These are phyloP conservation scores for Aureobasidium mangrovei DNA, from an alignment of 2,329 filamentous ascomycete species.

Conservation along the genomic window DNA sequence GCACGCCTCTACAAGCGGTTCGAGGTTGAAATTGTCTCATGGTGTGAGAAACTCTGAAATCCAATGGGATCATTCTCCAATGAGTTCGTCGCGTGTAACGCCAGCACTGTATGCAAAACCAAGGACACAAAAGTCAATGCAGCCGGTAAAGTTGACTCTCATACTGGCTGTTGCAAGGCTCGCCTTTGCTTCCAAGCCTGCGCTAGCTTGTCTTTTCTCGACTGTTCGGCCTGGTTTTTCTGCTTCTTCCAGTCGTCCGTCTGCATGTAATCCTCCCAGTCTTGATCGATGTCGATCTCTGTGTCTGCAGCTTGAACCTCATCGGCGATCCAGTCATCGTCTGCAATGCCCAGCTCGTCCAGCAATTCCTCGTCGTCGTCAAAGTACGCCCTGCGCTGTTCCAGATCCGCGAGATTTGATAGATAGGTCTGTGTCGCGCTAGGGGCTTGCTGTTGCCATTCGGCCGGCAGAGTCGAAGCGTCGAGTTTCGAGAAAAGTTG, in stretches of 20 bases:
- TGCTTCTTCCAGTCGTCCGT: slow-evolving; percentile 5
- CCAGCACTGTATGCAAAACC: no score
- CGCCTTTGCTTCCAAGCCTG: slow-evolving; percentile 2
- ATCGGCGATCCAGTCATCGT: slow-evolving; percentile 9
- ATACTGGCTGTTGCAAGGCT: background rate
- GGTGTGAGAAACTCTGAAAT: no score
- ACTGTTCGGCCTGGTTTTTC: background rate
- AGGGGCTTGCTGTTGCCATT: background rate
- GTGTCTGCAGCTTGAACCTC: background rate
- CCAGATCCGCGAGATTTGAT: background rate
- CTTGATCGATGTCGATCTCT: slow-evolving; percentile 7
- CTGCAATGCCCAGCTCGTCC: slow-evolving; percentile 6
- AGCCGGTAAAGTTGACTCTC: background rate
- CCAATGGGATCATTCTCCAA: no score
- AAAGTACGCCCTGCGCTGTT: background rate
- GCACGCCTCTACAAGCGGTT: no score
- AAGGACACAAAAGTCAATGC: no score
- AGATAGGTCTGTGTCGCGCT: background rate
- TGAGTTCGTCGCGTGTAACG: no score
- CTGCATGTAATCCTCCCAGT: slow-evolving; percentile 9
- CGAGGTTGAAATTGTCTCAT: no score
- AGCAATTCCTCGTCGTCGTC: slow-evolving; percentile 10
- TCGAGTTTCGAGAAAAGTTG: slow-evolving; percentile 4
- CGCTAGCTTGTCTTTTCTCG: background rate
- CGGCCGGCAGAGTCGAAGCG: slow-evolving; percentile 3